These are phyloP conservation scores for Salmacisia buchloeana DNA, from an alignment of 1,284 basidiomycete species.

Conservation along the genomic window DNA sequence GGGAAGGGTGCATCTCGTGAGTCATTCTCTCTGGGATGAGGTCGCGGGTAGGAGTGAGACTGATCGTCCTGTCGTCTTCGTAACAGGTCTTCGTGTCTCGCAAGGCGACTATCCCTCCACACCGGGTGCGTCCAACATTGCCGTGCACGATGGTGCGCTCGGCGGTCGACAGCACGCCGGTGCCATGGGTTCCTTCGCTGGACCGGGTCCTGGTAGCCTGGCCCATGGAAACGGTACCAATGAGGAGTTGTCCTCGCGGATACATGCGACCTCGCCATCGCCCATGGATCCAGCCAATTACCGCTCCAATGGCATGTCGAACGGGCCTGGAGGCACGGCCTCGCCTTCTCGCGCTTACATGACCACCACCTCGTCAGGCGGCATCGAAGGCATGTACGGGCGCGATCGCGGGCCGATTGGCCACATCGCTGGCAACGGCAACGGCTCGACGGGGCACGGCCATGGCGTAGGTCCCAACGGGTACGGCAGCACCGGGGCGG, in stretches of 20 bases:
- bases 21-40: neutral
- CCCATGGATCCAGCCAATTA: neutral
- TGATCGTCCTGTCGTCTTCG: neutral
- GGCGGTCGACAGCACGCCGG: slow-evolving; percentile 18
- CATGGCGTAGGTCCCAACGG: too few species aligned
- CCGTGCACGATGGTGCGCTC: slow-evolving; percentile 40
- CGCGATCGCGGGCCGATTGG: slow-evolving; percentile 2
- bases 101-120: slow-evolving; percentile 27
- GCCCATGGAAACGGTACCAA: neutral
- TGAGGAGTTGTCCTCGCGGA: neutral
- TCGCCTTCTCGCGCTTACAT: slow-evolving; percentile 1
- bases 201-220: too few species aligned
- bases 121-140: slow-evolving; percentile 36
- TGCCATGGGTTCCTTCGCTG: too few species aligned
- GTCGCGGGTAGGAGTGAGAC: neutral
- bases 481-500: too few species aligned
- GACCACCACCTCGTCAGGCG: slow-evolving; percentile 5
- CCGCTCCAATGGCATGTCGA: neutral
- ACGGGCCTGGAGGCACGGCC: neutral
- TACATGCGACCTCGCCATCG: neutral
- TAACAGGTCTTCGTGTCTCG: slow-evolving; percentile 21
- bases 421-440: neutral
- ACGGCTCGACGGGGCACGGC: too few species aligned
- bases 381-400: slow-evolving; percentile 1
- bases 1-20: slow-evolving; percentile 2